phyloP scores from a whole-genome alignment of 495 filamentous ascomycete genomes.

The Tirmania nivea region DNA sequence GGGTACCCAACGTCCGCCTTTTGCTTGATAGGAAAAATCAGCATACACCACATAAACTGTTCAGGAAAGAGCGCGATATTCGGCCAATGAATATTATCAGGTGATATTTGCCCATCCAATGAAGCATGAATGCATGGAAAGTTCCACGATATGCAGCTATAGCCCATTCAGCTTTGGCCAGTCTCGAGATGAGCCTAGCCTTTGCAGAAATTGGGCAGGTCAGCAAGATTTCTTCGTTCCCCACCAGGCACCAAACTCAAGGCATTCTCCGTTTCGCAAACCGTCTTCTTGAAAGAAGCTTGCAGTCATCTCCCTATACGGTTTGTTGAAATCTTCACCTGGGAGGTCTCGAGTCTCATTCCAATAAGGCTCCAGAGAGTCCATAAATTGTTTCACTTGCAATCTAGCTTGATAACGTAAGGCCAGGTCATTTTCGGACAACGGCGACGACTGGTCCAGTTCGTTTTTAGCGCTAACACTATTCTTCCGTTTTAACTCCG shows the following conservation, averaged over 20 bases:
- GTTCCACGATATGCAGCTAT: no score
- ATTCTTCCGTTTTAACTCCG: slow-evolving; percentile 10
- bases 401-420: slow-evolving; percentile 57
- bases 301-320: slow-evolving; percentile 69
- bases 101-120: no score
- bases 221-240: slow-evolving; percentile 36
- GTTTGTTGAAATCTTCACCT: slow-evolving; percentile 78
- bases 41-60: no score
- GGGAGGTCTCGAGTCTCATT: slow-evolving; percentile 66
- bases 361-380: slow-evolving; percentile 63
- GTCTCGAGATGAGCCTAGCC: no score
- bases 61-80: no score
- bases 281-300: slow-evolving; percentile 62
- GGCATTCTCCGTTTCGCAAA: slow-evolving; percentile 63
- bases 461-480: background rate
- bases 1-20: no score
- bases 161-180: no score
- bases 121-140: no score
- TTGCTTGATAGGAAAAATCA: no score
- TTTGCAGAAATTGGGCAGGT: background rate
- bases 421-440: slow-evolving; percentile 52
- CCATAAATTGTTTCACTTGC: slow-evolving; percentile 70
- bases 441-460: slow-evolving; percentile 9
- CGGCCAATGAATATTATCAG: no score
- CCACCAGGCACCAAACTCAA: slow-evolving; percentile 93